Percentiles rank a stretch among this genome's conserved stretches.
phyloP scores from a whole-genome alignment of 169 alveolate species.

The Cryptosporidium xiaoi region DNA sequence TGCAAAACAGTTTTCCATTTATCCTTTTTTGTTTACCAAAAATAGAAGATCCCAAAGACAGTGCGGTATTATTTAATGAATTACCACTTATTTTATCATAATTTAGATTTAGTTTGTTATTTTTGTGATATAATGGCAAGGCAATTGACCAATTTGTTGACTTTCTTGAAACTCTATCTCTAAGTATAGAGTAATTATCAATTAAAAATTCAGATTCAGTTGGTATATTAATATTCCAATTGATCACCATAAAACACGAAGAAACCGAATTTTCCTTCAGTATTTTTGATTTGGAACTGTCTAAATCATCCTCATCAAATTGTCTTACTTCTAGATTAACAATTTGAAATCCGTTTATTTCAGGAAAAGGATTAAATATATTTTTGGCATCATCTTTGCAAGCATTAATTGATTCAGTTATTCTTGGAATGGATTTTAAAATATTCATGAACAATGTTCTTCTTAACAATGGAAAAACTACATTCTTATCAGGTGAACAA shows the following conservation, averaged over 20 bases:
- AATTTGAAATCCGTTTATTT: slow-evolving; percentile 12
- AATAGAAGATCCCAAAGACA: slow-evolving; percentile 52
- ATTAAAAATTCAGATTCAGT: background rate
- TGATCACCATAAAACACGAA: slow-evolving; percentile 16
- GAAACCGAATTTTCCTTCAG: slow-evolving; percentile 29
- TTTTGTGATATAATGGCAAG: slow-evolving; percentile 37
- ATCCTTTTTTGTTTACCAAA: slow-evolving; percentile 35
- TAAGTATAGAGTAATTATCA: slow-evolving; percentile 4
- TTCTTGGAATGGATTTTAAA: slow-evolving; percentile 2
- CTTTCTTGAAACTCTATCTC: slow-evolving; percentile 45
- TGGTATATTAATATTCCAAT: slow-evolving; percentile 40
- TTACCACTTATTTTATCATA: background rate
- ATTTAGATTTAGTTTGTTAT: background rate
- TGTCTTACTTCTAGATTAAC: slow-evolving; percentile 26
- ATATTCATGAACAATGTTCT: slow-evolving; percentile 10
- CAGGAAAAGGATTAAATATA: slow-evolving; percentile 4
- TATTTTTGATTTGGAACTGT: background rate
- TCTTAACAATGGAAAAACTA: slow-evolving; percentile 42
- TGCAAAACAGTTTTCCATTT: slow-evolving; percentile 51
- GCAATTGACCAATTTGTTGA: slow-evolving; percentile 67
- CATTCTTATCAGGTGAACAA: slow-evolving; percentile 4
- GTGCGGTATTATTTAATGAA: background rate
- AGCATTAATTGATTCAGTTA: background rate
- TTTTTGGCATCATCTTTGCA: background rate
- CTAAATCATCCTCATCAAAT: slow-evolving; percentile 71